These are phyloP conservation scores for Pouteria campechiana DNA, from an alignment of 179 eudicot genomes.

Conservation along the genomic window DNA sequence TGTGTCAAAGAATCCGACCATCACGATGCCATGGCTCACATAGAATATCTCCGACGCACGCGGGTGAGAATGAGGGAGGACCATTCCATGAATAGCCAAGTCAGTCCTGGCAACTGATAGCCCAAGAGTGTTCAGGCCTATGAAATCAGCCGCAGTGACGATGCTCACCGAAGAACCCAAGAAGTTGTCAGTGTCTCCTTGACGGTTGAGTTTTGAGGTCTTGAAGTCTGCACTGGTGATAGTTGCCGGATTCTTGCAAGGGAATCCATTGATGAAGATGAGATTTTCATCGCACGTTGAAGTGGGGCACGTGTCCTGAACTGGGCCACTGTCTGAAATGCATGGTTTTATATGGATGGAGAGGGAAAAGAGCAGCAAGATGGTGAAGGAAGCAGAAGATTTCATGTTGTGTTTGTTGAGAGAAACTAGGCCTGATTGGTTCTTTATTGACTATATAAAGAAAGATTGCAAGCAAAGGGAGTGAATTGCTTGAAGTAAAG, in stretches of 20 bases:
- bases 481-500: too few species aligned
- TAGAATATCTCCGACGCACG: conserved; percentile 72
- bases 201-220: conserved; percentile 25
- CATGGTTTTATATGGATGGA: too few species aligned
- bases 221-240: conserved; percentile 65
- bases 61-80: conserved; percentile 80
- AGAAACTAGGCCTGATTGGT: too few species aligned
- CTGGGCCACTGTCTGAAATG: conserved; percentile 44
- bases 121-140: conserved; percentile 87
- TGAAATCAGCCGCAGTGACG: conserved; percentile 42
- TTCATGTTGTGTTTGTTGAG: too few species aligned
- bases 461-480: too few species aligned
- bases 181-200: conserved; percentile 45
- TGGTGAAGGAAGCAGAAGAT: too few species aligned
- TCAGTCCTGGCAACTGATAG: conserved; percentile 69
- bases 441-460: too few species aligned
- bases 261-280: conserved; percentile 61
- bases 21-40: conserved; percentile 47
- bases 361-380: too few species aligned
- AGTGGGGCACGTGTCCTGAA: conserved; percentile 68
- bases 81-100: conserved; percentile 50
- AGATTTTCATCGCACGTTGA: conserved; percentile 2
- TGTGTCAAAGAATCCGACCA: conserved; percentile 62
- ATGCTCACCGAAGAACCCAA: conserved; percentile 35
- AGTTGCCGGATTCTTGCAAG: conserved; percentile 61